A percentile compares a stretch with the other conserved stretches of the same genome.
Evolutionary conservation across 2,329 filamentous ascomycete species (phyloP).

Genomic region (Beauveria australis): DNA sequence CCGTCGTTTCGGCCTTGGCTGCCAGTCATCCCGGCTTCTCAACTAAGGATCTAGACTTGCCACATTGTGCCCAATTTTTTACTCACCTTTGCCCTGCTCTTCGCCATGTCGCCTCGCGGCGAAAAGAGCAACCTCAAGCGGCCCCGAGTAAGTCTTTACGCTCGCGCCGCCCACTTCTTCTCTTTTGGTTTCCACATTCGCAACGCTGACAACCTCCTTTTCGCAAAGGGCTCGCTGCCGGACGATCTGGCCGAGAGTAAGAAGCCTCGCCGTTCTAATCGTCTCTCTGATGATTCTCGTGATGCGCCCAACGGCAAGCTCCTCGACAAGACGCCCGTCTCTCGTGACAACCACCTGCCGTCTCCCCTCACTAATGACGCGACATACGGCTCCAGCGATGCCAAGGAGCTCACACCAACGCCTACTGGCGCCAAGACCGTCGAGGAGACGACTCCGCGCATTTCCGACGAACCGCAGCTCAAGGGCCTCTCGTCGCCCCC

Average conservation of each 20-base stretch:
- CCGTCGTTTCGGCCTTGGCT: slow-evolving; percentile 2
- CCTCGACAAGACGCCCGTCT: slow-evolving; percentile 48
- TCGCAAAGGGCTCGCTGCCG: slow-evolving; percentile 53
- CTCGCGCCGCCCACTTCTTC: slow-evolving; percentile 9
- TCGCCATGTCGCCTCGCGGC: slow-evolving; percentile 47
- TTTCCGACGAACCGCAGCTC: slow-evolving; percentile 40
- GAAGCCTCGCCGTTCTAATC: slow-evolving; percentile 74
- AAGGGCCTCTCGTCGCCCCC: slow-evolving; percentile 52
- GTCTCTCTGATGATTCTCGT: slow-evolving; percentile 39
- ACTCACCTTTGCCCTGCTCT: slow-evolving; percentile 12
- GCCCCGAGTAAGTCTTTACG: slow-evolving; percentile 50
- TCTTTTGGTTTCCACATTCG: slow-evolving; percentile 14
- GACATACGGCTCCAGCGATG: slow-evolving; percentile 51
- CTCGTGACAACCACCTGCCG: slow-evolving; percentile 62
- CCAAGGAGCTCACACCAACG: slow-evolving; percentile 63
- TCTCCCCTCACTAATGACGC: slow-evolving; percentile 65
- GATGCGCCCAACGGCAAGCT: slow-evolving; percentile 14
- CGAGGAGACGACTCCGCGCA: slow-evolving; percentile 42
- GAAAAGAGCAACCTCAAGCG: slow-evolving; percentile 86
- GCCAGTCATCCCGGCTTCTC: slow-evolving; percentile 3
- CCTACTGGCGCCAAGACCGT: slow-evolving; percentile 55
- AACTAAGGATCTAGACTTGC: not conserved
- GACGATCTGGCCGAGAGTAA: slow-evolving; percentile 62
- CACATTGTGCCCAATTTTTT: not conserved
- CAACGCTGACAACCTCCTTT: slow-evolving; percentile 13